These are phyloP conservation scores for Trichoderma asperelloides DNA, from an alignment of 495 filamentous ascomycete species.

Conservation along the genomic window DNA sequence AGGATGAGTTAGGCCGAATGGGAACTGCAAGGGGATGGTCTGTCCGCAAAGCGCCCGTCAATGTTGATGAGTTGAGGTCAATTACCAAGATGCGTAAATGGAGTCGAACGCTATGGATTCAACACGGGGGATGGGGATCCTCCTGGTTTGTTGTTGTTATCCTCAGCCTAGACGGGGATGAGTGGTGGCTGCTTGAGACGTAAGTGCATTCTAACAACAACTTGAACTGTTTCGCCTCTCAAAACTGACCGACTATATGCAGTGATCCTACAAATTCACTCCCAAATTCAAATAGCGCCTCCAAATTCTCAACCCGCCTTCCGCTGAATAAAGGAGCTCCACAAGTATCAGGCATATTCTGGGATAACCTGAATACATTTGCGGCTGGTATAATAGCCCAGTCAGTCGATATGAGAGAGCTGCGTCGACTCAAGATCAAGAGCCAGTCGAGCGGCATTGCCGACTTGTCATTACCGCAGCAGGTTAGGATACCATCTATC, in stretches of 20 bases:
- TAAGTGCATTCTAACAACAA: conserved; percentile 22
- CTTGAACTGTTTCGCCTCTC: neutral
- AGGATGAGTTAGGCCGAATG: conserved; percentile 54
- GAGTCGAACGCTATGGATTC: conserved; percentile 54
- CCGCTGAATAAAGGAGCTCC: conserved; percentile 27
- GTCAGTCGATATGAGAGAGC: conserved; percentile 32
- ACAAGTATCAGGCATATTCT: conserved; percentile 29
- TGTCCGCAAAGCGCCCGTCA: conserved; percentile 41
- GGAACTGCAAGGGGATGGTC: conserved; percentile 56
- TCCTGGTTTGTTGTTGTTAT: conserved; percentile 62
- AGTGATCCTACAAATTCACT: neutral
- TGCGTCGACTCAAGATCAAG: conserved; percentile 28
- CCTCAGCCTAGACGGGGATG: conserved; percentile 63
- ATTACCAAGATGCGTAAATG: conserved; percentile 51
- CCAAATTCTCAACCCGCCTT: conserved; percentile 21
- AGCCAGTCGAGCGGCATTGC: conserved; percentile 18
- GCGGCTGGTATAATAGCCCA: conserved; percentile 34
- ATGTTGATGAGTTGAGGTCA: conserved; percentile 48
- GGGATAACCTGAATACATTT: conserved; percentile 30
- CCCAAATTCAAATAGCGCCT: neutral
- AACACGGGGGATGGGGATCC: conserved; percentile 49
- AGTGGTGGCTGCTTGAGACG: conserved; percentile 66
- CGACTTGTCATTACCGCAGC: conserved; percentile 20
- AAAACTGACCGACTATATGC: neutral
- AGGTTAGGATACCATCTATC: conserved; percentile 35